Conservation (phyloP, 2,329 filamentous ascomycete genomes). For the Sporothrix brunneoviolacea region DNA sequence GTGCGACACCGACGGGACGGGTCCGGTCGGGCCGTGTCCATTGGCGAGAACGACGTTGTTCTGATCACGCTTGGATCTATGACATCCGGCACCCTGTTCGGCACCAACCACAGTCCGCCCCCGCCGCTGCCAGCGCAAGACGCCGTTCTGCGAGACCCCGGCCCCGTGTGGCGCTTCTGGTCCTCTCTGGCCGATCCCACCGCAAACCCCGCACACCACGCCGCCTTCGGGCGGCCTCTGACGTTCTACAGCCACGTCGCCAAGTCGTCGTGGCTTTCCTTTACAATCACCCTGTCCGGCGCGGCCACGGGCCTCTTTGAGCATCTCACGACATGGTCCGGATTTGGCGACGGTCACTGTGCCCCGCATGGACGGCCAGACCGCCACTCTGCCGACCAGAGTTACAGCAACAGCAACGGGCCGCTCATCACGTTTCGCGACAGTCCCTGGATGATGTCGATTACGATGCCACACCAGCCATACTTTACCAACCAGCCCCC, state of each 20-base stretch:
- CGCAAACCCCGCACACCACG: conserved; percentile 16
- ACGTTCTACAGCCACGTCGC: conserved; percentile 30
- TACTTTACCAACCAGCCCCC: conserved; percentile 29
- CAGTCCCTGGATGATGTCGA: conserved; percentile 31
- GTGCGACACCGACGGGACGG: too few species aligned
- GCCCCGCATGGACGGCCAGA: too few species aligned
- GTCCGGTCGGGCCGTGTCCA: not conserved
- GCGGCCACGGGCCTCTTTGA: conserved; percentile 26
- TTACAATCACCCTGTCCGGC: conserved; percentile 29
- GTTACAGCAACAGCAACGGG: conserved; percentile 11
- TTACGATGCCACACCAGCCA: conserved; percentile 33
- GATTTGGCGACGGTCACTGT: conserved; percentile 12
- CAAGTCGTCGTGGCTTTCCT: conserved; percentile 30
- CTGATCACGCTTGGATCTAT: conserved; percentile 31
- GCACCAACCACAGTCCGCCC: conserved; percentile 24
- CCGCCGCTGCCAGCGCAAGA: conserved; percentile 20
- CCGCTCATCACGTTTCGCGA: conserved; percentile 31
- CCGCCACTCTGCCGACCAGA: too few species aligned
- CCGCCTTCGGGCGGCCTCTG: conserved; percentile 31
- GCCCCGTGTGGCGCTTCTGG: conserved; percentile 34
- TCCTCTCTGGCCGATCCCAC: conserved; percentile 25
- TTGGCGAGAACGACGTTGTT: conserved; percentile 26
- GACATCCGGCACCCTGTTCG: conserved; percentile 26
- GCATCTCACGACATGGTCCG: conserved; percentile 19
- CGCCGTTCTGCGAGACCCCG: conserved; percentile 23